Evolutionary conservation across 1,139 yeast genomes (phyloP).

Genomic region (Hyphopichia fennica): DNA sequence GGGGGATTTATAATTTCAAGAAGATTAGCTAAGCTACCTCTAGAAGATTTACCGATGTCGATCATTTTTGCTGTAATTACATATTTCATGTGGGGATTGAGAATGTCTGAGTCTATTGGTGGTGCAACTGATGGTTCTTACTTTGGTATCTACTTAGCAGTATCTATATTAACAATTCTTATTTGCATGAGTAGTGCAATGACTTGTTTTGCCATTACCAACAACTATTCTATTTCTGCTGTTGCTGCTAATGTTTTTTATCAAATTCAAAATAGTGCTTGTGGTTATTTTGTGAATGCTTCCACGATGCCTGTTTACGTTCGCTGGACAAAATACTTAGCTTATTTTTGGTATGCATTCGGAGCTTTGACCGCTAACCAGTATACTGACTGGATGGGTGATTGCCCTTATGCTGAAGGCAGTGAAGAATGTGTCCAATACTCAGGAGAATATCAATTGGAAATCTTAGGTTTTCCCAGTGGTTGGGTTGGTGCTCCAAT

Average conservation of each 20-base stretch:
- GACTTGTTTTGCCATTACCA: slow-evolving; percentile 55
- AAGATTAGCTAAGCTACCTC: slow-evolving; percentile 60
- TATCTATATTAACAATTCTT: slow-evolving; percentile 55
- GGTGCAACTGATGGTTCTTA: slow-evolving; percentile 25
- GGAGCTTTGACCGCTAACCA: slow-evolving; percentile 70
- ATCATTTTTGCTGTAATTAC: slow-evolving; percentile 59
- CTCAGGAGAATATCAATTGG: slow-evolving; percentile 57
- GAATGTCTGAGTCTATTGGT: slow-evolving; percentile 24
- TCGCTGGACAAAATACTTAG: slow-evolving; percentile 75
- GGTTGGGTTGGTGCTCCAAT: slow-evolving; percentile 72
- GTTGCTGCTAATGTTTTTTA: slow-evolving; percentile 62
- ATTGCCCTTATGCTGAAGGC: slow-evolving; percentile 45
- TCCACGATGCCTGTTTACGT: slow-evolving; percentile 80
- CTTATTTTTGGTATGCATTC: slow-evolving; percentile 77
- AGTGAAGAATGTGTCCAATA: slow-evolving; percentile 32
- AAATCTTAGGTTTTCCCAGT: slow-evolving; percentile 58
- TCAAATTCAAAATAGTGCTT: slow-evolving; percentile 74
- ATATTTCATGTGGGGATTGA: slow-evolving; percentile 78
- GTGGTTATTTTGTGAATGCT: slow-evolving; percentile 80
- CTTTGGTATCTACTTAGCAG: slow-evolving; percentile 65
- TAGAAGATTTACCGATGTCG: slow-evolving; percentile 72
- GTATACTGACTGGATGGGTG: slow-evolving; percentile 59
- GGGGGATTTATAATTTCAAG: slow-evolving; percentile 69
- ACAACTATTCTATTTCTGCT: slow-evolving; percentile 67
- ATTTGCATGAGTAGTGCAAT: slow-evolving; percentile 58